Percentiles rank a stretch among this genome's conserved stretches.
These are phyloP conservation scores for Cutaneotrichosporon cyanovorans DNA, from an alignment of 1,284 basidiomycete genomes.

Conservation along the genomic window DNA sequence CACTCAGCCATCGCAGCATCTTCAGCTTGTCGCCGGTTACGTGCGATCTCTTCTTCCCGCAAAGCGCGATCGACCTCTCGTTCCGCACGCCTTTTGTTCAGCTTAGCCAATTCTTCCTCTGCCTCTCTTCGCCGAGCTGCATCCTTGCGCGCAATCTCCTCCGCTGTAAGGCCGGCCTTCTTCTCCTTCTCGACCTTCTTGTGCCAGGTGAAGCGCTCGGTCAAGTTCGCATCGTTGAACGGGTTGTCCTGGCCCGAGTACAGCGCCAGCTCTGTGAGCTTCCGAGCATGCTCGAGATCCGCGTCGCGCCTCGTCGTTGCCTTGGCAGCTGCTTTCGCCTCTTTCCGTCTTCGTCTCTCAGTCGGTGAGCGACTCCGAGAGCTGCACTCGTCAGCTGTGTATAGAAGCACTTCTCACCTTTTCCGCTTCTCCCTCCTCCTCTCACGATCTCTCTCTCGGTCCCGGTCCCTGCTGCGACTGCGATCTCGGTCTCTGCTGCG, in stretches of 20 bases:
- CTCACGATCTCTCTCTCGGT: constrained; percentile 10
- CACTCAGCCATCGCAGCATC: constrained; percentile 96
- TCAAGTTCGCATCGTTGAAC: constrained; percentile 92
- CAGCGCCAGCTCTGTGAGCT: constrained; percentile 72
- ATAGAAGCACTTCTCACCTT: constrained; percentile 25
- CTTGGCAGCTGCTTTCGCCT: constrained; percentile 66
- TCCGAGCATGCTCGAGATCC: constrained; percentile 78
- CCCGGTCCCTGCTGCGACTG: constrained; percentile 7
- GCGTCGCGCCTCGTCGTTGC: constrained; percentile 69
- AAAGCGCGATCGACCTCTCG: constrained; percentile 80
- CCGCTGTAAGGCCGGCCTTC: constrained; percentile 72
- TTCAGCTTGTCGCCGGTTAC: constrained; percentile 81
- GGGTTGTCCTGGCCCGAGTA: constrained; percentile 92
- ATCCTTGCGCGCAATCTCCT: constrained; percentile 75
- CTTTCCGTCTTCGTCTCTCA: constrained; percentile 54
- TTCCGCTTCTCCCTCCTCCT: constrained; percentile 36
- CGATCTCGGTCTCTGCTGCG: constrained; percentile 17
- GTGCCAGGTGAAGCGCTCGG: constrained; percentile 93
- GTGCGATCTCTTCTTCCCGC: constrained; percentile 83
- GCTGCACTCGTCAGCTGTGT: constrained; percentile 20
- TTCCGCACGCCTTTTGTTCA: constrained; percentile 84
- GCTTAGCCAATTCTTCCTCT: constrained; percentile 84
- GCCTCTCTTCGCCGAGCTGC: constrained; percentile 76
- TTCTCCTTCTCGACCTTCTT: constrained; percentile 96
- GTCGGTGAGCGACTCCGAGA: constrained; percentile 37